Conservation (phyloP, 1,284 basidiomycete species). For the Melampsora larici-populina region DNA sequence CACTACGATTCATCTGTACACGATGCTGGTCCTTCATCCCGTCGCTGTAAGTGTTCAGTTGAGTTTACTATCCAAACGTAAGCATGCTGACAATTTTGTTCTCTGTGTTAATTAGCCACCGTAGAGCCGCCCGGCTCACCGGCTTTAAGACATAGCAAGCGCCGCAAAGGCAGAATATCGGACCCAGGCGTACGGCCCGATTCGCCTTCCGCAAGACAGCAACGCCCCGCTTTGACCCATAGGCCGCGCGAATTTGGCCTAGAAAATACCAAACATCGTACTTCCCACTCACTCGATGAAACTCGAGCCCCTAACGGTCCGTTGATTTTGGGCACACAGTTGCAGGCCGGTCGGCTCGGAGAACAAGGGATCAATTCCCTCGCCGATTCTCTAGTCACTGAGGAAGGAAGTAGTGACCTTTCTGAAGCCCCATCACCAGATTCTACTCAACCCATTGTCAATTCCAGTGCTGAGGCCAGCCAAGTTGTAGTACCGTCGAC, state of each 20-base stretch:
- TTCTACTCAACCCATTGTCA: not conserved
- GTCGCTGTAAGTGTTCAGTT: conserved; percentile 2
- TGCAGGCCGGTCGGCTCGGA: not conserved
- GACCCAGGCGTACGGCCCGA: not conserved
- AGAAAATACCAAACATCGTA: not conserved
- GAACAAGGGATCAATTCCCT: not conserved
- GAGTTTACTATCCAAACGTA: not conserved
- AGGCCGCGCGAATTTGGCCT: not conserved
- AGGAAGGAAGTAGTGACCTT: conserved; percentile 39
- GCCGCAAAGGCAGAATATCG: conserved; percentile 13
- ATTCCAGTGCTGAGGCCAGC: not conserved
- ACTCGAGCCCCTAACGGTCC: not conserved
- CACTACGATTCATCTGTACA: conserved; percentile 4
- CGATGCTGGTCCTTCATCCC: conserved; percentile 7
- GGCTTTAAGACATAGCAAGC: conserved; percentile 9
- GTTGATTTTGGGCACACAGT: not conserved
- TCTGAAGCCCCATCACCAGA: conserved; percentile 22
- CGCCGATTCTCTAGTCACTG: not conserved
- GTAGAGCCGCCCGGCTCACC: conserved; percentile 9
- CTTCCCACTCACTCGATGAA: not conserved
- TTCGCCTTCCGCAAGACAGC: conserved; percentile 5
- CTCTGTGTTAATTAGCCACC: not conserved
- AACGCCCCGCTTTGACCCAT: conserved; percentile 31
- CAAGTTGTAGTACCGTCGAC: not conserved
- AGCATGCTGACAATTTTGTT: not conserved